Evolutionary conservation across 2,329 filamentous ascomycete genomes (phyloP), one percentile per base, ranked within the genome.

Genomic region (Elsinoe batatas): DNA sequence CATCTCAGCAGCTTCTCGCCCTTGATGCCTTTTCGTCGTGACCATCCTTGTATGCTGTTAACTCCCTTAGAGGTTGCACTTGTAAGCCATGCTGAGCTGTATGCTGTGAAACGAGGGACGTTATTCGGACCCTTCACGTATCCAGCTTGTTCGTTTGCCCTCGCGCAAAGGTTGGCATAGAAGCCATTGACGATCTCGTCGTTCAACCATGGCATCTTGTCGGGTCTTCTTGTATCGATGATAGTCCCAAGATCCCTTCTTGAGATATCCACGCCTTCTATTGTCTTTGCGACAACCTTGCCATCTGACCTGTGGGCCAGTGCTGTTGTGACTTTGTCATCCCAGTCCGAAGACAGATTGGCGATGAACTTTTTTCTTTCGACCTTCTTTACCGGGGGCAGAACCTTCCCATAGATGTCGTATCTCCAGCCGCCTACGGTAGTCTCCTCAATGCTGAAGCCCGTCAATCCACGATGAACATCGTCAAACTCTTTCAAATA

Each of bases 131-230:
- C 71, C 56, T 74, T 75, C 56, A 76, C 76, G 11, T 68, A 68
- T 22, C 81, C 81, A 26, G 76, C 76, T 32, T 76, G 71, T 57
- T 75, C 70, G 64, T 85, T 85, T 63, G 67, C 73, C 50, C 71
- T 72, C 54, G 76, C 58, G 20, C 83, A 81, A 12, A 89, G 71
- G 64, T 81, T 79, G 26, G 76, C 69, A 22, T 89, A 74, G 47
- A 80, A 80, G 12, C 80, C 79, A 62, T 88, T 87, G 62, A 91
- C 80, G 51, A 86, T 80, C 61, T 87, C 83, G 66, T 91, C 87
- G 60, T 91, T 90, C 5, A 91, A 76, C 87, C 87, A 91, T 72
- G 13, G 84, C 40, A 44, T 44, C 11, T 22, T 22, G 2, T 44
- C 40, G 12, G 40, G 40, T 11, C 18, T 26, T n/a, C 40, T 44